Conservation (phyloP, 2,329 filamentous ascomycete genomes). For the Colletotrichum liriopes region DNA sequence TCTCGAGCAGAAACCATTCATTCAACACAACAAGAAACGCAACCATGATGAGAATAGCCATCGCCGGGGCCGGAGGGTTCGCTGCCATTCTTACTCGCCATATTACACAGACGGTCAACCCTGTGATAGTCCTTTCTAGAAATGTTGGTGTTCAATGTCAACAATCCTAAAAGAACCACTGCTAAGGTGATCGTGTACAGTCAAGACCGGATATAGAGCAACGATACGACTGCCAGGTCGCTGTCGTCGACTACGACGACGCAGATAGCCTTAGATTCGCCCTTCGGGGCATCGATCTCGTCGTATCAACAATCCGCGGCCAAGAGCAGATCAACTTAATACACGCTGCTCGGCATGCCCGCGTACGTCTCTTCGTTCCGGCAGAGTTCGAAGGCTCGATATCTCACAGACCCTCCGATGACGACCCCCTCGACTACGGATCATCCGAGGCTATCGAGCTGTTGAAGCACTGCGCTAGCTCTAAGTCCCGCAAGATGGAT, state of each 20-base stretch:
- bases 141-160: conserved; percentile 60
- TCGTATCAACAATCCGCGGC: conserved; percentile 82
- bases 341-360: conserved; percentile 76
- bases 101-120: conserved; percentile 76
- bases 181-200: conserved; percentile 52
- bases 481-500: conserved; percentile 67
- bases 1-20: background rate
- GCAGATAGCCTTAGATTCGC: conserved; percentile 72
- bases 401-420: conserved; percentile 62
- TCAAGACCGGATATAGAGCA: conserved; percentile 67
- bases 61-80: conserved; percentile 63
- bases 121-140: conserved; percentile 80
- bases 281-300: conserved; percentile 80
- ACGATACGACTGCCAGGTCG: conserved; percentile 74
- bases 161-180: background rate
- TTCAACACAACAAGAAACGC: background rate
- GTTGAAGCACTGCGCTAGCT: conserved; percentile 67
- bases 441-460: conserved; percentile 70
- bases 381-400: conserved; percentile 82
- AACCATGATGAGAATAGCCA: conserved; percentile 65
- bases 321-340: conserved; percentile 79
- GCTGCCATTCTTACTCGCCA: conserved; percentile 65
- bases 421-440: conserved; percentile 75
- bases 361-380: conserved; percentile 80
- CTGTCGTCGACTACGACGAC: conserved; percentile 77